Evolutionary conservation across 495 filamentous ascomycete genomes (phyloP), one percentile per base, ranked within the genome.

Genomic region (Platismatia glauca): DNA sequence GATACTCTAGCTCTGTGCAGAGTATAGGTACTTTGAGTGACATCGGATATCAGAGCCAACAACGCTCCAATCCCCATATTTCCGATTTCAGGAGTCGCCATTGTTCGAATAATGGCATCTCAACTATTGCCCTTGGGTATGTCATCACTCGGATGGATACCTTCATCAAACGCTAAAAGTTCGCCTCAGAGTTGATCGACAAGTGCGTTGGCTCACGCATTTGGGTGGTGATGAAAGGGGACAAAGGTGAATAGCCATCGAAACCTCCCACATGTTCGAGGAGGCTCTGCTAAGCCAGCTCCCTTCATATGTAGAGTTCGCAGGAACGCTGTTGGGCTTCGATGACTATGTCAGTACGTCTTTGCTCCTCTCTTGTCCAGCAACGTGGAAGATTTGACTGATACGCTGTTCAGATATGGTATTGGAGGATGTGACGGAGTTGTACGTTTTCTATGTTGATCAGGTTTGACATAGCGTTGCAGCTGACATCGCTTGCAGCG

Each of bases 261-360:
- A 7, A 53, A 60, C 44, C 18, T 18, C 22, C 2, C 37, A 55
- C 60, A 31, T 33, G 33, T 33, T 27, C 15, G 9, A 24, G 35
- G 15, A 33, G 4, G 31, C 39, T 35, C n/a, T 27, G 31, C 31
- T 67, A 16, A 61, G n/a, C n/a, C n/a, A 0, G 31, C 5, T n/a
- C 0, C 4, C 11, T 1, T 12, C n/a, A 50, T 29, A 9, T 61
- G 4, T 67, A 97, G 94, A 98, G 72, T 97, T 97, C 77, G 86
- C 88, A 59, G 94, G 94, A 46, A 97, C 90, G 8, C 78, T 98
- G 29, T 81, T 96, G 39, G 94, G 94, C 4, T 98, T 97, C 69
- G 94, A 98, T 73, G 94, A 98, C 82, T 98, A 96, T 78, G 94
- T 98, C 80, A 98, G 91, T 96, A 85, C 76, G 93, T 95, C 37